Evolutionary conservation across 345 rosid genomes (phyloP).

Genomic region (Jatropha curcas): DNA sequence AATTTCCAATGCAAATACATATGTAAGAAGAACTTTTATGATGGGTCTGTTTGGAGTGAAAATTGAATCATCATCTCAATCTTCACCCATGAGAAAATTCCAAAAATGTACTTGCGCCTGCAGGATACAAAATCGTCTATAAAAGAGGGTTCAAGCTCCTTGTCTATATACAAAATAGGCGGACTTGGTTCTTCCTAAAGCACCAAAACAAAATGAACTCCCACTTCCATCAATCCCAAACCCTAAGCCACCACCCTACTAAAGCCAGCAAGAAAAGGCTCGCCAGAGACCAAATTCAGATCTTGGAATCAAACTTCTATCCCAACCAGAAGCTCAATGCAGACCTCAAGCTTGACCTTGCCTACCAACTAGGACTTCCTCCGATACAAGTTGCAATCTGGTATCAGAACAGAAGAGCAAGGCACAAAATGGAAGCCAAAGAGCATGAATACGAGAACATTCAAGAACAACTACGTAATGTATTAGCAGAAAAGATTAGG

Average conservation of each 20-base stretch:
- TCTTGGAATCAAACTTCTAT: slow-evolving; percentile 43
- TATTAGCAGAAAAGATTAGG: slow-evolving; percentile 26
- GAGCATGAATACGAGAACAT: slow-evolving; percentile 33
- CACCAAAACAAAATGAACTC: slow-evolving; percentile 7
- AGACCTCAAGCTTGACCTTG: slow-evolving; percentile 41
- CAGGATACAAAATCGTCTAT: neutral
- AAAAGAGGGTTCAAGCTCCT: neutral
- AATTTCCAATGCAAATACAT: too few species aligned
- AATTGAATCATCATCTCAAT: neutral
- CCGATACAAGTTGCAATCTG: slow-evolving; percentile 50
- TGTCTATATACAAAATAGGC: neutral
- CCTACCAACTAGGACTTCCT: slow-evolving; percentile 39
- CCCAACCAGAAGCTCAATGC: slow-evolving; percentile 43
- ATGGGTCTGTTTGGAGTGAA: neutral
- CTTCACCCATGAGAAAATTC: neutral
- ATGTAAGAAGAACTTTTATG: neutral
- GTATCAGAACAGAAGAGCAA: slow-evolving; percentile 55
- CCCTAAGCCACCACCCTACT: neutral
- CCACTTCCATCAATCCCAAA: neutral
- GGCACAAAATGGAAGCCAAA: slow-evolving; percentile 33
- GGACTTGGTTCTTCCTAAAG: neutral
- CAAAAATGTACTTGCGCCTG: neutral
- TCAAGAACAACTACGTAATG: slow-evolving; percentile 26
- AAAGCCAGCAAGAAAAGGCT: slow-evolving; percentile 19
- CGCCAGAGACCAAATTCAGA: neutral